These are phyloP conservation scores for Ajuga reptans DNA, from an alignment of 305 asterid genomes.

Conservation along the genomic window DNA sequence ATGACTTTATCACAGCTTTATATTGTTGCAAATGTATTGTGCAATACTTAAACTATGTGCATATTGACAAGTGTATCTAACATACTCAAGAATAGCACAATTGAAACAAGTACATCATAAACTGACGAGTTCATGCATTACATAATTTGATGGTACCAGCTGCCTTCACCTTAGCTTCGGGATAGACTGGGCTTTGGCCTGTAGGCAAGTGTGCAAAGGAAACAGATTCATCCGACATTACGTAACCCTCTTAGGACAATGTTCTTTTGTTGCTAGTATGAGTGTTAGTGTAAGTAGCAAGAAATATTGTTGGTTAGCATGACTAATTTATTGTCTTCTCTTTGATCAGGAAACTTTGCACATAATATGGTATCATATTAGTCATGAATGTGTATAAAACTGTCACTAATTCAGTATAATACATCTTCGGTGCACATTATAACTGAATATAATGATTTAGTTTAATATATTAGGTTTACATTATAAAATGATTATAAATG, in stretches of 20 bases:
- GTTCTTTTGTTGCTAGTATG: neutral
- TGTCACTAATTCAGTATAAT: neutral
- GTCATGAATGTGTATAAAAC: neutral
- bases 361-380: neutral
- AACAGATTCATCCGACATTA: slow-evolving; percentile 5
- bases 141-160: neutral
- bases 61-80: neutral
- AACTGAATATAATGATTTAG: neutral
- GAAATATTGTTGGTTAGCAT: neutral
- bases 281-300: neutral
- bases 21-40: neutral
- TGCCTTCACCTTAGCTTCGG: neutral
- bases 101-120: neutral
- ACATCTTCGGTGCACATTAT: neutral
- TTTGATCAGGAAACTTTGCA: neutral
- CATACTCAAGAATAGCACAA: neutral
- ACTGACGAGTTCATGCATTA: slow-evolving; percentile 12
- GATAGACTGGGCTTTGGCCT: neutral
- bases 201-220: neutral
- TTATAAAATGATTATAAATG: too few relatives aligned
- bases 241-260: too few relatives aligned
- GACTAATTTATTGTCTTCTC: slow-evolving; percentile 6
- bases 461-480: too few relatives aligned
- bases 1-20: neutral
- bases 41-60: neutral